A percentile compares a stretch with the other conserved stretches of the same genome.
These are phyloP conservation scores for Pulveroboletus sp. DNA, from an alignment of 768 basidiomycete genomes.

Conservation along the genomic window DNA sequence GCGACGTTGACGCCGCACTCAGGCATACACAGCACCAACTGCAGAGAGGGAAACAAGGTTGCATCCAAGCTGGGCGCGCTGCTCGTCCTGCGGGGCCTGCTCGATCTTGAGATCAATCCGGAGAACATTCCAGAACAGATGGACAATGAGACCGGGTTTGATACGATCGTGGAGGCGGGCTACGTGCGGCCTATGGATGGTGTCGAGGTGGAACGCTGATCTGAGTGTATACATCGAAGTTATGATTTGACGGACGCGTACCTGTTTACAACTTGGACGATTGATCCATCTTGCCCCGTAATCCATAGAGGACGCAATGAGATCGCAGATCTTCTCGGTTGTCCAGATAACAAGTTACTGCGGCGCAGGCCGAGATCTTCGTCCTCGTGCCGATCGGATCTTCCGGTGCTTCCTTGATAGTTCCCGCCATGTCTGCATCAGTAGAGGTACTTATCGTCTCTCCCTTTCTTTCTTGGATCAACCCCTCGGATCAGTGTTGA, in stretches of 20 bases:
- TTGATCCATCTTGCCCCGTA: background rate
- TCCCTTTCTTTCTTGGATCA: too few species aligned
- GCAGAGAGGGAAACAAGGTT: conserved; percentile 70
- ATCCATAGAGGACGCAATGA: too few species aligned
- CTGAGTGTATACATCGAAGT: background rate
- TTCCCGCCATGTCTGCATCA: too few species aligned
- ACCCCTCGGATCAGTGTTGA: too few species aligned
- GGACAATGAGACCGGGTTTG: conserved; percentile 29
- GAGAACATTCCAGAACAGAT: conserved; percentile 35
- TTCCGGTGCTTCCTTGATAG: too few species aligned
- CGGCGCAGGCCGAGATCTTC: too few species aligned
- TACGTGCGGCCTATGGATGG: conserved; percentile 43
- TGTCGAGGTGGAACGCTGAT: conserved; percentile 42
- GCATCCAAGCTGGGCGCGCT: conserved; percentile 73
- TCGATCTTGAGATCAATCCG: conserved; percentile 42
- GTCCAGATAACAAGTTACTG: too few species aligned
- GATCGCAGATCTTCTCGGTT: too few species aligned
- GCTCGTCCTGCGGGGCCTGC: conserved; percentile 58
- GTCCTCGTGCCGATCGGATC: too few species aligned
- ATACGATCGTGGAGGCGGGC: conserved; percentile 54
- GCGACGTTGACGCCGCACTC: background rate
- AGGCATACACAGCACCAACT: conserved; percentile 67
- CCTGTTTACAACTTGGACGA: background rate
- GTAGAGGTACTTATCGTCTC: too few species aligned
- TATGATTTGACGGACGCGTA: background rate